These are phyloP conservation scores for Colletotrichum lindemuthianum DNA, from an alignment of 2,329 filamentous ascomycete species.

Conservation along the genomic window DNA sequence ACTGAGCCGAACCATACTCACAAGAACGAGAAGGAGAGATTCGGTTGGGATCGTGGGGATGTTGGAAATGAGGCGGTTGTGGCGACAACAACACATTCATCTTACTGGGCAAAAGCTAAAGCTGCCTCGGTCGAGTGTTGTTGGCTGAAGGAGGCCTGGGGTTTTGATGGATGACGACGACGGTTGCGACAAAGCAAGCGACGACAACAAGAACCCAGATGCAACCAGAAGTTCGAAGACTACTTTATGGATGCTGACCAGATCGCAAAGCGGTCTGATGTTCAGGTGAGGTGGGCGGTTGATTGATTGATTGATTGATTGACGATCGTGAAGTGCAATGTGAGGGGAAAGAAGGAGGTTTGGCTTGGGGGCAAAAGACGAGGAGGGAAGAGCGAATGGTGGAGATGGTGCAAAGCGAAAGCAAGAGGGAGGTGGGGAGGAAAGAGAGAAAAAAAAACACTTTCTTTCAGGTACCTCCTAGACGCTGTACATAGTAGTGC, in stretches of 20 bases:
- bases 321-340: conserved; percentile 12
- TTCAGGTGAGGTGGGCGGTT: neutral
- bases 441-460: too few species aligned
- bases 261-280: neutral
- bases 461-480: neutral
- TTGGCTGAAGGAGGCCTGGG: conserved; percentile 1
- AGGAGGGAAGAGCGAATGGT: conserved; percentile 14
- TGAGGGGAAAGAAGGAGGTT: conserved; percentile 34
- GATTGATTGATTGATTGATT: conserved; percentile 1
- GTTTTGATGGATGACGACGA: conserved; percentile 33
- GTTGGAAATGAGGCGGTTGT: conserved; percentile 68
- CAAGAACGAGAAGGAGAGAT: conserved; percentile 65
- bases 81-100: conserved; percentile 73
- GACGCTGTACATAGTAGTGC: neutral
- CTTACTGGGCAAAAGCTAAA: conserved; percentile 38
- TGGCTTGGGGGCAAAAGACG: conserved; percentile 31
- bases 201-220: conserved; percentile 27
- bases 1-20: conserved; percentile 52
- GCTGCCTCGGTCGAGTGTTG: conserved; percentile 13
- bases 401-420: conserved; percentile 28
- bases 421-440: conserved; percentile 7
- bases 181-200: conserved; percentile 27
- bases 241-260: neutral
- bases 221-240: conserved; percentile 24
- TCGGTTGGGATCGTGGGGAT: conserved; percentile 66